Conservation (phyloP, 768 basidiomycete genomes). For the Kwoniella dejecticola region DNA sequence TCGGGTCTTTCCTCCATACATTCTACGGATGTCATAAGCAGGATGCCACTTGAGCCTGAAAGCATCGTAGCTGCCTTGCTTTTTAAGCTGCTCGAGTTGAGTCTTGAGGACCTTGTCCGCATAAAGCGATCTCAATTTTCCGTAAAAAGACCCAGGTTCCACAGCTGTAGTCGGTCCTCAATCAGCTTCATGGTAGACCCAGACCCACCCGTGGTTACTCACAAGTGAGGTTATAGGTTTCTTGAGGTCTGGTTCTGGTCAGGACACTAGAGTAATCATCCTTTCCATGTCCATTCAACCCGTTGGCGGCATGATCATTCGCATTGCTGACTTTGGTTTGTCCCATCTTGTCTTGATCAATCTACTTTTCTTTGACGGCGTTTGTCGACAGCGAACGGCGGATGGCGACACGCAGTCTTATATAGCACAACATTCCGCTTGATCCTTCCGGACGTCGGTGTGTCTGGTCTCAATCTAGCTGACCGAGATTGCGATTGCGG, state of each 20-base stretch:
- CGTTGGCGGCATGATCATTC: background rate
- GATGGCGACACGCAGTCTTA: too few relatives aligned
- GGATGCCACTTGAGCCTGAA: slow-evolving; percentile 40
- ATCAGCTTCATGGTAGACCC: background rate
- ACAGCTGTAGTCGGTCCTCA: slow-evolving; percentile 15
- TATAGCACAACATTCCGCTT: too few relatives aligned
- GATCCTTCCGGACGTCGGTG: too few relatives aligned
- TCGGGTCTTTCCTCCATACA: slow-evolving; percentile 18
- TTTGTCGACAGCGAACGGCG: too few relatives aligned
- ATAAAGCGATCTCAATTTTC: slow-evolving; percentile 33
- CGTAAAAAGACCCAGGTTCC: slow-evolving; percentile 32
- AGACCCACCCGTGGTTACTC: background rate
- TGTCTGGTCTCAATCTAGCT: too few relatives aligned
- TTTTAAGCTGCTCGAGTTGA: slow-evolving; percentile 38
- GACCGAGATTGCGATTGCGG: too few relatives aligned
- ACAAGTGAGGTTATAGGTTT: slow-evolving; percentile 8
- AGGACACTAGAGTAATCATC: slow-evolving; percentile 1
- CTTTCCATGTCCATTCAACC: background rate
- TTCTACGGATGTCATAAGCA: slow-evolving; percentile 30
- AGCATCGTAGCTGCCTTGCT: slow-evolving; percentile 39
- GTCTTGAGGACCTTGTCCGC: slow-evolving; percentile 35
- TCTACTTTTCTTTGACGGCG: too few relatives aligned
- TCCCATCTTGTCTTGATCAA: too few relatives aligned
- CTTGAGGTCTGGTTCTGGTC: slow-evolving; percentile 9
- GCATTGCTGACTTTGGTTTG: background rate